Evolutionary conservation across 768 basidiomycete species (phyloP).

Genomic region (Solioccasus polychromus): DNA sequence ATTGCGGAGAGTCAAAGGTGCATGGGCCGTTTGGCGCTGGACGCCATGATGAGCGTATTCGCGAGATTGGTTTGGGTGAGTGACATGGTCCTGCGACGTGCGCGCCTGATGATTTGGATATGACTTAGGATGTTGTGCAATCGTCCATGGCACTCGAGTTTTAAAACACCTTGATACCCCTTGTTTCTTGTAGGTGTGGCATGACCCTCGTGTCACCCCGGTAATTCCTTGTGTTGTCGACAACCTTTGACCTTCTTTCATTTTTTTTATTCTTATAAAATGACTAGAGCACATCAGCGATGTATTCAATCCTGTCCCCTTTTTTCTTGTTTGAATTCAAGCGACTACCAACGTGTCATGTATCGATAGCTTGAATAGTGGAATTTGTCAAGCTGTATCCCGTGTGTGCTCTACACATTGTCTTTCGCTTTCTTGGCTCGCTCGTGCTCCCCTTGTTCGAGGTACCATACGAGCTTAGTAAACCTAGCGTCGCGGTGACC

Average conservation of each 20-base stretch:
- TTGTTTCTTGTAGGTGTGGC: too few species aligned
- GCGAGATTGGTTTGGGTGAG: conserved; percentile 10
- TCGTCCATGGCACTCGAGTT: background rate
- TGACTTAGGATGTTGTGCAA: conserved; percentile 1
- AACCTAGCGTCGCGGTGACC: conserved; percentile 59
- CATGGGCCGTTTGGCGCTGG: conserved; percentile 1
- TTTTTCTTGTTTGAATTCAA: conserved; percentile 6
- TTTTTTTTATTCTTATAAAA: too few species aligned
- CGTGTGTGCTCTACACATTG: too few species aligned
- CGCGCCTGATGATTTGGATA: too few species aligned
- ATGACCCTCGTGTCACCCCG: too few species aligned
- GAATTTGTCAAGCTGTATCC: background rate
- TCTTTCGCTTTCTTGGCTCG: background rate
- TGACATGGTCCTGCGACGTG: background rate
- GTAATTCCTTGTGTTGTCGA: conserved; percentile 17
- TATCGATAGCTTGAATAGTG: conserved; percentile 11
- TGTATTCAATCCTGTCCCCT: conserved; percentile 8
- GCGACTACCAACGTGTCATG: conserved; percentile 7
- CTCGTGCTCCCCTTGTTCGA: conserved; percentile 41
- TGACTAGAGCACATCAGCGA: conserved; percentile 12
- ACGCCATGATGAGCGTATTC: background rate
- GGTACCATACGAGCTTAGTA: conserved; percentile 55
- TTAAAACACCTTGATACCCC: conserved; percentile 4
- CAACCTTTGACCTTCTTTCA: background rate
- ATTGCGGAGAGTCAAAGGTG: too few species aligned